Evolutionary conservation across 2,329 filamentous ascomycete genomes (phyloP).

Genomic region (Neonectria neomacrospora): DNA sequence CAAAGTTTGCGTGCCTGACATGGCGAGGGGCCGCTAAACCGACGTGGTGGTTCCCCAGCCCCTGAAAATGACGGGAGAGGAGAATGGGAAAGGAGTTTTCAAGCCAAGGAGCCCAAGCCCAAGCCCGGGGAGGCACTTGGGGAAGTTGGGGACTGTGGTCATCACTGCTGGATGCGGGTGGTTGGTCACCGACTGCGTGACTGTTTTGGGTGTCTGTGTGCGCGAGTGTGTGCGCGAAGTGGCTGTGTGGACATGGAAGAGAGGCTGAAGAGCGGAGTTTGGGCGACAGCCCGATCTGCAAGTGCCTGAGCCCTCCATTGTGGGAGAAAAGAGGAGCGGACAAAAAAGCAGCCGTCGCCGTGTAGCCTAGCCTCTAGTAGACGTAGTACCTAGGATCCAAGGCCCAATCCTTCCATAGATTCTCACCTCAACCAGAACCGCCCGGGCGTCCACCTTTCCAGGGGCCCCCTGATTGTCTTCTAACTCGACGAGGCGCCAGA

Average conservation of each 20-base stretch:
- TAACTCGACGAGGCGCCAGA: neutral
- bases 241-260: neutral
- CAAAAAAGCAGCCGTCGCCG: constrained; percentile 23
- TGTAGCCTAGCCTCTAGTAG: no score
- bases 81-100: neutral
- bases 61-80: constrained; percentile 12
- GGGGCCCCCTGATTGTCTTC: neutral
- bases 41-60: constrained; percentile 6
- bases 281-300: neutral
- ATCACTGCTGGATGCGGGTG: neutral
- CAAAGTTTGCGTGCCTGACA: constrained; percentile 21
- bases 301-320: no score
- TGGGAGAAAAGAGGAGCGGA: neutral
- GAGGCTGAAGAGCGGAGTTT: neutral
- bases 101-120: neutral
- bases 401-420: no score
- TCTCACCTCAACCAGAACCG: no score
- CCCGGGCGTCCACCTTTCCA: neutral
- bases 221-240: neutral
- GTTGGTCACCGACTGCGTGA: neutral
- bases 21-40: constrained; percentile 6
- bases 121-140: constrained; percentile 1
- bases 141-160: neutral
- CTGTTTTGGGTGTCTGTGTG: neutral
- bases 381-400: neutral